A percentile compares a stretch with the other conserved stretches of the same genome.
Evolutionary conservation across 306 rosid species (phyloP).

Genomic region (Rosa rugosa): DNA sequence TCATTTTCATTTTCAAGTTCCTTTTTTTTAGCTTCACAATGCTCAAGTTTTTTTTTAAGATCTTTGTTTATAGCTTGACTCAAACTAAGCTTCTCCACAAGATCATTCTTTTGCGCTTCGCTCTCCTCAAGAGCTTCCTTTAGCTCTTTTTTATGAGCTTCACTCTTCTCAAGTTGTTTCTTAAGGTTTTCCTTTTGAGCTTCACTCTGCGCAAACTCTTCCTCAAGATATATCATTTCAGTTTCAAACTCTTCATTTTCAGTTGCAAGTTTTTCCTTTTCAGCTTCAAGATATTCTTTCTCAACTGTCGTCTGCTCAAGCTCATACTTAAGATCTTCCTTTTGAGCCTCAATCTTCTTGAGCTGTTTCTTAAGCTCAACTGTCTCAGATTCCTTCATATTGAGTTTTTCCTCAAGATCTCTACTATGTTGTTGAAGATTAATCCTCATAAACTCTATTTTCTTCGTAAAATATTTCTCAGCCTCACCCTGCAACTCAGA

Average conservation of each 20-base stretch:
- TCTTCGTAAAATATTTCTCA: neutral
- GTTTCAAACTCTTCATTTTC: neutral
- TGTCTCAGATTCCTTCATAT: neutral
- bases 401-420: neutral
- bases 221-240: too few relatives aligned
- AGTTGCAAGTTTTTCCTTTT: neutral
- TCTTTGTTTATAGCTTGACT: neutral
- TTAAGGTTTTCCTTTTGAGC: neutral
- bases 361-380: neutral
- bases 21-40: neutral
- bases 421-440: neutral
- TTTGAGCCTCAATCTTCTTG: neutral
- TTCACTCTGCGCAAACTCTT: neutral
- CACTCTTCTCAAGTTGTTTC: neutral
- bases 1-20: neutral
- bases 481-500: neutral
- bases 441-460: neutral
- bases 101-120: neutral
- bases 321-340: neutral
- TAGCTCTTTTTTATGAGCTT: neutral
- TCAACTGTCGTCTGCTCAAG: too few relatives aligned
- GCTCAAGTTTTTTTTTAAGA: neutral
- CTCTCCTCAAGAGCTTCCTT: neutral
- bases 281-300: neutral
- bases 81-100: neutral